Evolutionary conservation across 257 asterid genomes (phyloP).

Genomic region (Leptodermis oblonga): DNA sequence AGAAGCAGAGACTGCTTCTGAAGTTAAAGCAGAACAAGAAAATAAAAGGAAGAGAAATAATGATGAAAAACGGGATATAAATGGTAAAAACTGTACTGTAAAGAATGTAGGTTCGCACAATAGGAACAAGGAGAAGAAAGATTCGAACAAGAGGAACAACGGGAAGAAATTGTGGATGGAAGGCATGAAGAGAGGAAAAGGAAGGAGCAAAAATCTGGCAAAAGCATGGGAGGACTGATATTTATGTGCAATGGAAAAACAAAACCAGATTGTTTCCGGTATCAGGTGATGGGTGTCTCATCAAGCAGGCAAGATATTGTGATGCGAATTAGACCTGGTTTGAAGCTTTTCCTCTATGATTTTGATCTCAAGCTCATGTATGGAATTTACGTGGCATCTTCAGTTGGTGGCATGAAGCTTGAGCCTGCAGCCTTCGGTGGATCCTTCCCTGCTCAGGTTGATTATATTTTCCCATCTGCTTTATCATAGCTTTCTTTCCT

Average conservation of each 20-base stretch:
- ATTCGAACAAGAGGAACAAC: conserved; percentile 18
- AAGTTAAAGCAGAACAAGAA: conserved; percentile 18
- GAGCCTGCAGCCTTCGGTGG: conserved; percentile 88
- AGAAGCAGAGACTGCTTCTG: conserved; percentile 29
- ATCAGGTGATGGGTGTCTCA: conserved; percentile 78
- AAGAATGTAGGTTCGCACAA: conserved; percentile 14
- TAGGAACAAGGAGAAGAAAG: conserved; percentile 28
- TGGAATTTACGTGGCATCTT: conserved; percentile 81
- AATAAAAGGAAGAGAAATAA: conserved; percentile 39
- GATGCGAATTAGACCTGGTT: conserved; percentile 68
- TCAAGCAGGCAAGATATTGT: conserved; percentile 56
- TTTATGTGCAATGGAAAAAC: conserved; percentile 92
- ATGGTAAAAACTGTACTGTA: conserved; percentile 17
- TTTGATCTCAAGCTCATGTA: conserved; percentile 84
- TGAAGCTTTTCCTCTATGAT: conserved; percentile 78
- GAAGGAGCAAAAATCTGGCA: conserved; percentile 28
- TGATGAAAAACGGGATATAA: conserved; percentile 23
- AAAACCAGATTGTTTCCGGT: conserved; percentile 83
- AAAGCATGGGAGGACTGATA: conserved; percentile 67
- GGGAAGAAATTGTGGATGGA: conserved; percentile 24
- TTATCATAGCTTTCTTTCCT: conserved; percentile 3
- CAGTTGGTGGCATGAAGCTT: conserved; percentile 84
- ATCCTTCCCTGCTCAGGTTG: conserved; percentile 89
- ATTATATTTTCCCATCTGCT: not conserved
- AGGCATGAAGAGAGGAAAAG: conserved; percentile 25